These are phyloP conservation scores for Fusarium sp. DNA, from an alignment of 2,329 filamentous ascomycete species.

Conservation along the genomic window DNA sequence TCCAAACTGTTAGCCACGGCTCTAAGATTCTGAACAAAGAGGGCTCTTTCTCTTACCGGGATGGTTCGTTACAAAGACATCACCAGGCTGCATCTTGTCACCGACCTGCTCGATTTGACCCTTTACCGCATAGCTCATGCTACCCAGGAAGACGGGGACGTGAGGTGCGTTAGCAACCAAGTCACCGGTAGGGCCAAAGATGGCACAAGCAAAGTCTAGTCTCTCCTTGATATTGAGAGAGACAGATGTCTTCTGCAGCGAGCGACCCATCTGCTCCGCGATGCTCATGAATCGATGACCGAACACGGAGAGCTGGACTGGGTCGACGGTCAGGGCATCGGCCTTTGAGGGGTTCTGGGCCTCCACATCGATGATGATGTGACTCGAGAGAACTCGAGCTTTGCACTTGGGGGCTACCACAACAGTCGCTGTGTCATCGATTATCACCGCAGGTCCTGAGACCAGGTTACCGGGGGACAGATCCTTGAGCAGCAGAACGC, in stretches of 20 bases:
- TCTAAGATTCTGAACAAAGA: too few species aligned
- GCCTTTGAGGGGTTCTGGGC: slow-evolving; percentile 11
- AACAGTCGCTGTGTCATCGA: slow-evolving; percentile 79
- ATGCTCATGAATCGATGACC: slow-evolving; percentile 85
- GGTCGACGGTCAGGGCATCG: slow-evolving; percentile 66
- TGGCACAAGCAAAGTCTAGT: slow-evolving; percentile 82
- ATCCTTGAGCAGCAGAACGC: slow-evolving; percentile 34
- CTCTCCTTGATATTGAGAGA: slow-evolving; percentile 83
- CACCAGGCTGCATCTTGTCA: slow-evolving; percentile 74
- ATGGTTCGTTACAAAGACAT: slow-evolving; percentile 76
- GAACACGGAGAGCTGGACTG: slow-evolving; percentile 79
- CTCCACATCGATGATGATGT: slow-evolving; percentile 49
- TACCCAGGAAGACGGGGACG: slow-evolving; percentile 81
- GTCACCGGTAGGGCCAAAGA: slow-evolving; percentile 78
- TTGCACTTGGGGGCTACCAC: slow-evolving; percentile 65
- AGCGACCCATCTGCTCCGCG: slow-evolving; percentile 82
- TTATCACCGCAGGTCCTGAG: slow-evolving; percentile 74
- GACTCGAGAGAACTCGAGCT: slow-evolving; percentile 47
- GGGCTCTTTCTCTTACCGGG: slow-evolving; percentile 2
- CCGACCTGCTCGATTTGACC: slow-evolving; percentile 77
- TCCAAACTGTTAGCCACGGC: not conserved
- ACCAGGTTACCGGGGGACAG: slow-evolving; percentile 25
- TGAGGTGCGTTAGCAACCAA: slow-evolving; percentile 81
- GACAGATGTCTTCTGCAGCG: slow-evolving; percentile 79
- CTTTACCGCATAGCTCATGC: slow-evolving; percentile 80